These are phyloP conservation scores for Alternaria atra DNA, from an alignment of 2,329 filamentous ascomycete genomes.

Conservation along the genomic window DNA sequence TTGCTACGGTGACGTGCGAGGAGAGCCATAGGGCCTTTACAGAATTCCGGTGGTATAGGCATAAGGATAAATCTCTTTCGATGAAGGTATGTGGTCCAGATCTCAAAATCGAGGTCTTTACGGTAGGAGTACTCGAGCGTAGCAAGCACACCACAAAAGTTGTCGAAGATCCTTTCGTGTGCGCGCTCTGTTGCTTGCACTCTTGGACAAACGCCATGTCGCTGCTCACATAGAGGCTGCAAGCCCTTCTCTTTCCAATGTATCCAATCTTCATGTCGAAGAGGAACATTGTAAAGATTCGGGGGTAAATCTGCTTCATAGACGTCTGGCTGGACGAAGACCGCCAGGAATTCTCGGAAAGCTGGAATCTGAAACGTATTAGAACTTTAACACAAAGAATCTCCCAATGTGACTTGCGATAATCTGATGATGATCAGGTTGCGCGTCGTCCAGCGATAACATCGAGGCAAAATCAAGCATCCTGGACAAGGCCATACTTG, in stretches of 20 bases:
- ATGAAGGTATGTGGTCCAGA: not conserved
- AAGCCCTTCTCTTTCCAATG: not conserved
- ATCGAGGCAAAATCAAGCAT: not conserved
- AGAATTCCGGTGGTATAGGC: not conserved
- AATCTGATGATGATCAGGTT: not conserved
- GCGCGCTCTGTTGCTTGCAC: not conserved
- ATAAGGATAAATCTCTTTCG: not conserved
- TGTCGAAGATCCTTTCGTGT: not conserved
- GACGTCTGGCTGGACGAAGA: not conserved
- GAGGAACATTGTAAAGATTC: not conserved
- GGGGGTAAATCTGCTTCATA: not conserved
- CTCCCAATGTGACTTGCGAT: not conserved
- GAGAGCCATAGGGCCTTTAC: not conserved
- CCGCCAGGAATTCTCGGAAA: not conserved
- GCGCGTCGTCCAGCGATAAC: not conserved
- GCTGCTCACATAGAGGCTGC: not conserved
- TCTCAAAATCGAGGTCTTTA: not conserved
- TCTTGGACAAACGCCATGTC: not conserved
- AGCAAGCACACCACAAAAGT: slow-evolving; percentile 1
- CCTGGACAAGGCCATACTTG: not conserved
- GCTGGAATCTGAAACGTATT: not conserved
- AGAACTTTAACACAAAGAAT: not conserved
- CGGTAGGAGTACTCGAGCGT: not conserved
- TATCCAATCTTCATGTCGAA: not conserved
- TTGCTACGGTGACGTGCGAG: not conserved